Evolutionary conservation across 2,329 filamentous ascomycete species (phyloP), one percentile per base, ranked within the genome.

Genomic region (Whalleya microplaca): DNA sequence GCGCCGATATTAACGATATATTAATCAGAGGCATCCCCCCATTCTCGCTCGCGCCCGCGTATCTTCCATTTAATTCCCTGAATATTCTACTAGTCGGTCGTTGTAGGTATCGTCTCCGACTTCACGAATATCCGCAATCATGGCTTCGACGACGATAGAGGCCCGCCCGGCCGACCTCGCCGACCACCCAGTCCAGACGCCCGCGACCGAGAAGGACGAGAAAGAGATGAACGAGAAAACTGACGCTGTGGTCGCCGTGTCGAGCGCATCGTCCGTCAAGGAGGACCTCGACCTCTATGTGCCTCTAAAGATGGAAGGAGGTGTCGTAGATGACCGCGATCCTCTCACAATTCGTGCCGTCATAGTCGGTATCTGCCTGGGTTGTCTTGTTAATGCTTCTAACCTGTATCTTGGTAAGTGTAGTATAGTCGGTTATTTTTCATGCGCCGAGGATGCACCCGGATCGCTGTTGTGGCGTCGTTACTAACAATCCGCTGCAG

Each of bases 321-420:
- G 59, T 45, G 66, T 76, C 3, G 64, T 71, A 1, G 55, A 68
- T 23, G 70, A 75, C 47, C 56, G 49, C 6, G 73, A 77, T 54
- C 80, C 83, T 43, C 67, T 85, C 27, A 84, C 81, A 21, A 59
- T 80, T 53, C 77, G 82, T 45, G 81, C 82, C 21, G 69, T 84
- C 42, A 53, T 83, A 45, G 71, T 83, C 46, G 83, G 83, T 55
- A 77, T 78, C 61, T 66, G 78, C 43, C 78, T 83, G 44, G 83
- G 83, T 54, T 78, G 75, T 37, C 73, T 84, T 8, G 81, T 85
- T 54, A 83, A 82, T 65, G 80, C 81, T 8, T 84, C 81, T 45
- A 84, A 85, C 67, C 71, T 85, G 58, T 85, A 85, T 63, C 77
- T 85, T 27, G 81, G 81, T 76, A 68, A 75, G 80, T 78, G 32